phyloP scores from a whole-genome alignment of 2,329 filamentous ascomycete species.

The Colletotrichum sublineola region DNA sequence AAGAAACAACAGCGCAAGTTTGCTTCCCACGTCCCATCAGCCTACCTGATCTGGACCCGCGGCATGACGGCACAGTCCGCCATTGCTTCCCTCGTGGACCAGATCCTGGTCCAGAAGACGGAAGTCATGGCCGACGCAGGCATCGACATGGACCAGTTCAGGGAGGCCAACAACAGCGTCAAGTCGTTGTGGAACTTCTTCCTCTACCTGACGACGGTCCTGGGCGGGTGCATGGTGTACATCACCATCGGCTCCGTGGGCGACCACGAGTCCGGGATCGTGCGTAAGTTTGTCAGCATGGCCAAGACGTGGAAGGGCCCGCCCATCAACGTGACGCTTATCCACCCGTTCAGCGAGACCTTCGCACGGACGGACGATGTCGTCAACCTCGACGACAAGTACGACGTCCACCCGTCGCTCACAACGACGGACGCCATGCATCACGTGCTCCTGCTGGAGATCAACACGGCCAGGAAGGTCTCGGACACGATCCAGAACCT shows the following conservation, averaged over 20 bases:
- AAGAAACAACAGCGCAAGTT: constrained; percentile 44
- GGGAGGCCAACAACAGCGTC: constrained; percentile 42
- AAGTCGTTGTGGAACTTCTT: constrained; percentile 46
- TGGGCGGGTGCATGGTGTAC: constrained; percentile 47
- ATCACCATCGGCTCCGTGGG: constrained; percentile 47
- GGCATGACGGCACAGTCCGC: constrained; percentile 48
- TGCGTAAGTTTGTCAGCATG: constrained; percentile 45
- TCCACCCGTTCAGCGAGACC: constrained; percentile 47
- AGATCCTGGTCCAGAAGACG: constrained; percentile 47
- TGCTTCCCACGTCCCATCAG: constrained; percentile 44
- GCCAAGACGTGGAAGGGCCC: constrained; percentile 46
- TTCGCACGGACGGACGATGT: constrained; percentile 44
- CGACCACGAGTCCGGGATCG: constrained; percentile 46
- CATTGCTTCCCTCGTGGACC: constrained; percentile 46
- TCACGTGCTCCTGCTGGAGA: constrained; percentile 47
- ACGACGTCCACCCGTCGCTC: constrained; percentile 48
- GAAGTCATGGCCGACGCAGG: constrained; percentile 42
- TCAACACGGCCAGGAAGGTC: constrained; percentile 42
- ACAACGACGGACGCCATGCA: constrained; percentile 48
- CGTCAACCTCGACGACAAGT: constrained; percentile 48
- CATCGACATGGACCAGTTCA: constrained; percentile 44
- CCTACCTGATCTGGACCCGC: constrained; percentile 47
- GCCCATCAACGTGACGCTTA: constrained; percentile 46
- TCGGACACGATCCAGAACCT: constrained; percentile 46
- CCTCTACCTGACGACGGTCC: constrained; percentile 38